Base-by-base conservation (phyloP, 192 early-diverging fungal species). In the Dissophora globulifera region DNA sequence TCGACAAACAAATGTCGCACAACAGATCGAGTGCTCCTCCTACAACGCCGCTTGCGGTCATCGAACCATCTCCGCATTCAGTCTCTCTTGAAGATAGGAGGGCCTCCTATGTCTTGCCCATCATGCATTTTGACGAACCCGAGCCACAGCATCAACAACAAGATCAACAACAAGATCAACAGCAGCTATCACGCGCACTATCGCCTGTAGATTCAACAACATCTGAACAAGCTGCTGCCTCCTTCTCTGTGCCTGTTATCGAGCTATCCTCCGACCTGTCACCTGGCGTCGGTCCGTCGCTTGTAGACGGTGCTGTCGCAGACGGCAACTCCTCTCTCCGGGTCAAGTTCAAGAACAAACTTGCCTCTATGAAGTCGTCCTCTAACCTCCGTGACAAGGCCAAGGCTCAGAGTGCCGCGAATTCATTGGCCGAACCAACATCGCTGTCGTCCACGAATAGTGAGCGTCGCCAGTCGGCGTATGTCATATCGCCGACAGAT, bases 291-390 rank as follows among this genome's bases (percentile, higher is more conserved):
- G n/a, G n/a, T n/a, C n/a, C n/a, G n/a, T n/a, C n/a, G n/a, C 26
- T 22, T 38, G 20, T 15, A 15, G 46, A 40, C 3, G 66, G 29
- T 13, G 38, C 12, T n/a, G 12, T 23, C 19, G 10, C 17, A 22
- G 54, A 58, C 4, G 59, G 52, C 22, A 16, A 23, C 3, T 59
- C 72, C 3, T 76, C 72, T 1, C 50, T 76, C 0, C 62, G 72
- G 26, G 50, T 53, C 23, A 76, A 76, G 25, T 62, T 76, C 33
- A 76, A 67, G 53, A 76, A 66, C 48, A 56, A 55, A 17, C 57
- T 76, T 20, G 72, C 72, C 19, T 76, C 72, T 1, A 76, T 76
- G 26, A 60, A 57, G 46, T 76, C 72, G 0, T 67, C 72, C 1
- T 76, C 72, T 10, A 76, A 76, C 27, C 38, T 76, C 8, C 50